Conservation (phyloP, 2,329 filamentous ascomycete species). For the Alternaria conjuncta region DNA sequence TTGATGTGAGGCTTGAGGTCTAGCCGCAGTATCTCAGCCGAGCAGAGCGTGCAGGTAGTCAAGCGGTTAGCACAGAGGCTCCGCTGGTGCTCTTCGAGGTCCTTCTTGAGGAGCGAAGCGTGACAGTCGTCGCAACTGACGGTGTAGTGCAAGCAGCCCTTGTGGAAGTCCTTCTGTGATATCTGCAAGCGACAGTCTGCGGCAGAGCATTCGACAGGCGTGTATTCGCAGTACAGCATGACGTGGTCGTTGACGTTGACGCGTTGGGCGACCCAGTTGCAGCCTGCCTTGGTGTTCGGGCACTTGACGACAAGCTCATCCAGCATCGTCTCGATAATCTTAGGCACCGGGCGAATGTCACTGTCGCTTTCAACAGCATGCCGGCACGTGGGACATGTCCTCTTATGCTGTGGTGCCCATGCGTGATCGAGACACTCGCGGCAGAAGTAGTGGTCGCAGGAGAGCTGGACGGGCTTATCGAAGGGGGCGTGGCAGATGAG, state of each 20-base stretch:
- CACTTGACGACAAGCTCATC: slow-evolving; percentile 67
- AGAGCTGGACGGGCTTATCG: slow-evolving; percentile 62
- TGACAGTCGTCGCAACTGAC: slow-evolving; percentile 61
- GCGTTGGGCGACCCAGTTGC: slow-evolving; percentile 60
- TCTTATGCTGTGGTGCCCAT: slow-evolving; percentile 40
- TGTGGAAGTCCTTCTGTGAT: slow-evolving; percentile 61
- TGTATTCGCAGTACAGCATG: slow-evolving; percentile 65
- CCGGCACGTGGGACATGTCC: slow-evolving; percentile 65
- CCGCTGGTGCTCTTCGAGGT: slow-evolving; percentile 59
- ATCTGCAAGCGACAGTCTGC: slow-evolving; percentile 59
- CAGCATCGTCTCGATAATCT: slow-evolving; percentile 66
- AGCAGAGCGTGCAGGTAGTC: slow-evolving; percentile 52
- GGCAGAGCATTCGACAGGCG: slow-evolving; percentile 60
- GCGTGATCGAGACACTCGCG: slow-evolving; percentile 60
- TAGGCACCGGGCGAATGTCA: slow-evolving; percentile 53
- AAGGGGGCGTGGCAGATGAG: slow-evolving; percentile 70
- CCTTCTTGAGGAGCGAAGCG: slow-evolving; percentile 60
- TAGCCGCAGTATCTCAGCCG: slow-evolving; percentile 49
- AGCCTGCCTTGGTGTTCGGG: slow-evolving; percentile 62
- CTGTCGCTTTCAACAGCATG: slow-evolving; percentile 48
- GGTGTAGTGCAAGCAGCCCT: slow-evolving; percentile 62
- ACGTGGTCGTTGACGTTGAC: slow-evolving; percentile 66
- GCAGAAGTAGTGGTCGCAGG: slow-evolving; percentile 71
- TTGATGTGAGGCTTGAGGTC: slow-evolving; percentile 52
- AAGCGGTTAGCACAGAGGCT: slow-evolving; percentile 59